Evolutionary conservation across 2,329 filamentous ascomycete species (phyloP), one percentile per base, ranked within the genome.

Genomic region (Xylaria sp.): DNA sequence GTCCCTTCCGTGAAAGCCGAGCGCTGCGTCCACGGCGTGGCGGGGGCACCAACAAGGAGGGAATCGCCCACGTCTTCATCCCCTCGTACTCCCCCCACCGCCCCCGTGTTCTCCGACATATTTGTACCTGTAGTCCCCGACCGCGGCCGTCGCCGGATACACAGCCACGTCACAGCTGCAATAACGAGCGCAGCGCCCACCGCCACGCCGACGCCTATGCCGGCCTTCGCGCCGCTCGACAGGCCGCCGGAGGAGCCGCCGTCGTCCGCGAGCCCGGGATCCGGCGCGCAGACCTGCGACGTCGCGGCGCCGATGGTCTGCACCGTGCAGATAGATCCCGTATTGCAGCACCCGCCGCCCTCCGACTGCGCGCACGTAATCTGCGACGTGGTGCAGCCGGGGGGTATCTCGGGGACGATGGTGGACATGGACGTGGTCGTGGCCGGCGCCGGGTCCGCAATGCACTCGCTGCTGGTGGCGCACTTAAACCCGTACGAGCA

Each of bases 191-290:
- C 77, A 1, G 78, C 80, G 31, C 78, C 83, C 0, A 85, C 74
- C 1, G 84, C 80, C 3, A 85, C 81, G 20, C 85, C 87, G 0
- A 85, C 79, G 5, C 83, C 86, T n/a, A 90, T 84, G 2, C 87
- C 87, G 0, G 84, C 86, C 71, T 84, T 87, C 2, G 85, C 86
- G 0, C 83, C 85, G 20, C 9, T 61, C 20, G 69, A 66, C 0
- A 80, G 74, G 1, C 84, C 83, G 5, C 87, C 73, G 2, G 75
- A 74, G 2, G 75, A 74, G 2, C 62, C 65, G 29, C 49, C 59
- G 29, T 53, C 60, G 56, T 57, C 38, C 10, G 45, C 20, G 25
- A 53, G 17, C 25, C 75, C 73, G 1, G 76, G 67, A 13, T 79
- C 72, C 3, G 77, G 69, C 13, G 73, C 76, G n/a, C 78, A 75